Percentiles rank a stretch among this genome's conserved stretches.
These are phyloP conservation scores for Antitrichia curtipendula DNA, from an alignment of 225 moss, liverwort and hornwort genomes.

Conservation along the genomic window DNA sequence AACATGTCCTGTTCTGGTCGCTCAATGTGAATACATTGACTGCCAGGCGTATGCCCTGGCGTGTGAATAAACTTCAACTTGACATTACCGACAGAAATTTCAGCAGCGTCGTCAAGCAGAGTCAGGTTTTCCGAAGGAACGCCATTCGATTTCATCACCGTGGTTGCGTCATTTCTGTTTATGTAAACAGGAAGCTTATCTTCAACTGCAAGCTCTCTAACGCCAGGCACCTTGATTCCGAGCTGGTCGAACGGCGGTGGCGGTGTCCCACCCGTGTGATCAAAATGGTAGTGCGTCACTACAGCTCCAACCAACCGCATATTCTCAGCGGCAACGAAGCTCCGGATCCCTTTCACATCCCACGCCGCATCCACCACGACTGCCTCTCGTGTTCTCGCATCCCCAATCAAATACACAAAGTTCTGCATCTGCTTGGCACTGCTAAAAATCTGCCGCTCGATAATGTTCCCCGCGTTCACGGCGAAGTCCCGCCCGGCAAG, in stretches of 20 bases:
- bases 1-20: constrained; percentile 31
- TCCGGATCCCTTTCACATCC: constrained; percentile 84
- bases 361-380: constrained; percentile 94
- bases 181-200: constrained; percentile 65
- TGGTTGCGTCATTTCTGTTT: constrained; percentile 67
- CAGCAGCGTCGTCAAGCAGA: constrained; percentile 67
- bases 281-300: constrained; percentile 95
- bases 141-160: constrained; percentile 39
- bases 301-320: constrained; percentile 91
- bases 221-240: constrained; percentile 92
- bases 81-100: constrained; percentile 55
- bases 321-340: constrained; percentile 53
- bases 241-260: constrained; percentile 91
- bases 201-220: constrained; percentile 76
- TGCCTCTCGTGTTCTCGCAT: constrained; percentile 86
- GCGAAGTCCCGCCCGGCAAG: constrained; percentile 88
- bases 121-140: constrained; percentile 59
- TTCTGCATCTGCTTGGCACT: constrained; percentile 98
- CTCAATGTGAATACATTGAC: constrained; percentile 84
- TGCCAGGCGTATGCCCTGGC: constrained; percentile 96
- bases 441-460: constrained; percentile 91
- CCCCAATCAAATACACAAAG: constrained; percentile 82
- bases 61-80: constrained; percentile 91
- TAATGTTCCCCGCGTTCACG: constrained; percentile 57
- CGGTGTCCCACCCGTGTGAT: constrained; percentile 93